Evolutionary conservation across 208 protist genomes (phyloP), one percentile per base, ranked within the genome.

Genomic region (Histomonas meleagridis): DNA sequence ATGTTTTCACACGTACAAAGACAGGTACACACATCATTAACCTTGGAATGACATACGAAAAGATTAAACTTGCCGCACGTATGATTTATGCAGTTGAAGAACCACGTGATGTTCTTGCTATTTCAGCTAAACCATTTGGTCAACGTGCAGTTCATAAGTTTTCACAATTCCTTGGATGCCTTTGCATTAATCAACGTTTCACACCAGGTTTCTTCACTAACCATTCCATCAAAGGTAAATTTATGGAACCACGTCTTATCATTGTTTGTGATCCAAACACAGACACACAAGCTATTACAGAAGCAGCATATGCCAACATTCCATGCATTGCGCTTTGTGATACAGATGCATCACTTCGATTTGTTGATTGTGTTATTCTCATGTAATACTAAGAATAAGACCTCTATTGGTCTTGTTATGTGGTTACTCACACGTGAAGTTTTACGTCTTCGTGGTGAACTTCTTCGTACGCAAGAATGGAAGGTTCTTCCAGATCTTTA

Each of bases 401-500:
- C 97, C 92, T 96, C 97, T 55, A 98, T 99, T 94, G 98, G 96
- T 95, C 96, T 99, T 72, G 97, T 99, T 94, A 99, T 97, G 96
- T 99, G 98, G 98, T 93, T 99, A 91, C 96, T 99, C n/a, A 95
- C 97, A 91, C 97, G 98, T 93, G 98, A 99, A 95, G 97, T 99
- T 81, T 95, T 98, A n/a, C 96, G 97, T 92, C 95, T 99, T 90
- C 96, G 97, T 92, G 97, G 97, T 93, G 94, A 93, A 65, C 93
- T 99, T 93, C 91, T 95, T 86, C 96, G 98, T 94, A 93, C 93
- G 9, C 93, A 96, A 76, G 93, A 94, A 46, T 99, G 98, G 98
- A 96, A 98, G 81, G 97, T 99, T 92, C 98, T 99, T 96, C 96
- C 97, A 92, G 98, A 99, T 96, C 96, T 99, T 81, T 99, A 99